phyloP scores from a whole-genome alignment of 352 stramenopile species.

The Phytophthora uliginosa region DNA sequence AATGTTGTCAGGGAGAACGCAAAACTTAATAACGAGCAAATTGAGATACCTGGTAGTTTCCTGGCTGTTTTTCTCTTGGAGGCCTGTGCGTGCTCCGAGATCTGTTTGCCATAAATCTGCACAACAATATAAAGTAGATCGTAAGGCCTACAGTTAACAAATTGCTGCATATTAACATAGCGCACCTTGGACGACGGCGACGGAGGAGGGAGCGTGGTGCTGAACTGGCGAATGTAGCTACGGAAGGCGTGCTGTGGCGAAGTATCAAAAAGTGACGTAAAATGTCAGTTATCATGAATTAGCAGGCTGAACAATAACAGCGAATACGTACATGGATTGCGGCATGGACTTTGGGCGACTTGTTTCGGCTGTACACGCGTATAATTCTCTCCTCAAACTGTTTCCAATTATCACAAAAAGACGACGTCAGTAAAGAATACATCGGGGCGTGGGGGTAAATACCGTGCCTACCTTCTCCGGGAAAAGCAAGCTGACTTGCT shows the following conservation, averaged over 20 bases:
- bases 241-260: conserved; percentile 64
- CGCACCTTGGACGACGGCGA: conserved; percentile 79
- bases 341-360: conserved; percentile 54
- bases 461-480: conserved; percentile 73
- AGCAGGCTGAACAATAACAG: neutral
- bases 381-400: conserved; percentile 89
- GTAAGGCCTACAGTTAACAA: neutral
- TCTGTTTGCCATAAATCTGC: conserved; percentile 28
- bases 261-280: neutral
- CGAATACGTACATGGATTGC: conserved; percentile 60
- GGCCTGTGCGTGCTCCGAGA: conserved; percentile 3
- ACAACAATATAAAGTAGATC: neutral
- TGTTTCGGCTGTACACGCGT: conserved; percentile 79
- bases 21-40: neutral
- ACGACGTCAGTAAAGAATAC: neutral
- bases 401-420: neutral
- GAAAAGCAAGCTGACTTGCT: conserved; percentile 86
- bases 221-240: conserved; percentile 70
- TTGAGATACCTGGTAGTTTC: conserved; percentile 30
- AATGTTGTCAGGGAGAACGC: neutral
- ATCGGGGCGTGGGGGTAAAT: neutral
- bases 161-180: neutral
- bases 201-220: conserved; percentile 66
- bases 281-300: neutral
- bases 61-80: conserved; percentile 30